These are phyloP conservation scores for Antarctomyces pellizariae DNA, from an alignment of 495 filamentous ascomycete genomes.

Conservation along the genomic window DNA sequence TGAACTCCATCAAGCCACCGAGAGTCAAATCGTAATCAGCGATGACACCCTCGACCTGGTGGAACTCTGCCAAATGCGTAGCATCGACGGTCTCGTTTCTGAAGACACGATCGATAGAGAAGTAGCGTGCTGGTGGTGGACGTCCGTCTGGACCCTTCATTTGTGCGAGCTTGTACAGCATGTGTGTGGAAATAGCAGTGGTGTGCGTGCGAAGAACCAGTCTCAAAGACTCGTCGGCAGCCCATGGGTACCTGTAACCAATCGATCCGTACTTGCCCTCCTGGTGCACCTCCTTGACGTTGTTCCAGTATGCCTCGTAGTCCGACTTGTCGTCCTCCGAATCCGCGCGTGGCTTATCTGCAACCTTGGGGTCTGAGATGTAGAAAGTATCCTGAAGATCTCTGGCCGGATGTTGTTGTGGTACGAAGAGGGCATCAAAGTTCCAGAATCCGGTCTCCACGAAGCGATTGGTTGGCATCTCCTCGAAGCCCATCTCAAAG, in stretches of 20 bases:
- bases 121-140: constrained; percentile 59
- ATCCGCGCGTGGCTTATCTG: constrained; percentile 41
- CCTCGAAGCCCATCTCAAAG: constrained; percentile 78
- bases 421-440: constrained; percentile 91
- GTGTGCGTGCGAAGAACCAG: constrained; percentile 93
- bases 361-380: constrained; percentile 63
- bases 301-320: constrained; percentile 72
- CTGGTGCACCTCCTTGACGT: constrained; percentile 59
- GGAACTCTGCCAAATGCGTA: constrained; percentile 93
- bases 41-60: constrained; percentile 96
- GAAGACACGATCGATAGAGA: constrained; percentile 96
- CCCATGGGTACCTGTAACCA: constrained; percentile 89
- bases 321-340: constrained; percentile 40
- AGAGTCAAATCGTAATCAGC: constrained; percentile 81
- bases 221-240: constrained; percentile 61
- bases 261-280: constrained; percentile 79
- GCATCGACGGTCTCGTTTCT: constrained; percentile 88
- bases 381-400: constrained; percentile 97
- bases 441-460: constrained; percentile 98
- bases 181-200: constrained; percentile 66
- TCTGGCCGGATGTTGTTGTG: constrained; percentile 90
- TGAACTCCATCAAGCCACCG: constrained; percentile 86
- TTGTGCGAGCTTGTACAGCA: constrained; percentile 72
- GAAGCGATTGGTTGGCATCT: constrained; percentile 62
- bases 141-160: constrained; percentile 26